These are phyloP conservation scores for Pleurotus djamor DNA, from an alignment of 768 basidiomycete species.

Conservation along the genomic window DNA sequence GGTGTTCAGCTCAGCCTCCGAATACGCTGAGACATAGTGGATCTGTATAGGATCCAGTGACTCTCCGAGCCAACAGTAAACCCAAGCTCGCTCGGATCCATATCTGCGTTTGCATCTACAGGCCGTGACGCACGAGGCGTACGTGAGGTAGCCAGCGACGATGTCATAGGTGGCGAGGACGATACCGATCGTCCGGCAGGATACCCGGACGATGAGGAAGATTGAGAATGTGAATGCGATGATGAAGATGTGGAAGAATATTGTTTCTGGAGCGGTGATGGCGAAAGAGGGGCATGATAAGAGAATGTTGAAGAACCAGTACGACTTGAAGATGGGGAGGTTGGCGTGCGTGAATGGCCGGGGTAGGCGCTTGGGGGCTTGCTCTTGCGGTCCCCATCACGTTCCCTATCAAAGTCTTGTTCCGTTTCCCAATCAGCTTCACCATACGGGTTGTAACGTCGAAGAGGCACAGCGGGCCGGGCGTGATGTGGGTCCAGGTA, in stretches of 20 bases:
- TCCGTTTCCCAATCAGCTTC: constrained; percentile 11
- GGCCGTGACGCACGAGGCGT: neutral
- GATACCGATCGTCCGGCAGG: neutral
- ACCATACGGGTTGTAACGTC: constrained; percentile 28
- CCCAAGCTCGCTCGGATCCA: constrained; percentile 35
- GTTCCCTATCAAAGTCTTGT: constrained; percentile 20
- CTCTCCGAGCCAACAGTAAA: constrained; percentile 20
- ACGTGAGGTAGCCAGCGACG: constrained; percentile 1
- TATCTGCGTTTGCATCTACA: constrained; percentile 12
- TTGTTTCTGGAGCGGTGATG: constrained; percentile 66
- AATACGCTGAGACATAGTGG: constrained; percentile 75
- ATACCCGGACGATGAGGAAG: constrained; percentile 23
- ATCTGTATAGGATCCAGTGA: constrained; percentile 47
- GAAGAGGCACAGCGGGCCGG: constrained; percentile 72
- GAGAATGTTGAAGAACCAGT: constrained; percentile 52
- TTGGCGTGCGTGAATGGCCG: constrained; percentile 34
- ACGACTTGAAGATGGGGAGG: constrained; percentile 48
- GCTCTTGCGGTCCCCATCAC: constrained; percentile 9
- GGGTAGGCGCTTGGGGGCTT: constrained; percentile 7
- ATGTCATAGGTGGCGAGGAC: constrained; percentile 13
- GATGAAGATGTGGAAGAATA: constrained; percentile 34
- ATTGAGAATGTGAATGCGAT: constrained; percentile 18
- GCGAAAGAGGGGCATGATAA: constrained; percentile 57
- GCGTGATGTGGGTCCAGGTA: constrained; percentile 83
- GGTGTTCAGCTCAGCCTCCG: constrained; percentile 68